A percentile compares a stretch with the other conserved stretches of the same genome.
Conservation (phyloP, 345 rosid species). For the Stellera chamaejasme region DNA sequence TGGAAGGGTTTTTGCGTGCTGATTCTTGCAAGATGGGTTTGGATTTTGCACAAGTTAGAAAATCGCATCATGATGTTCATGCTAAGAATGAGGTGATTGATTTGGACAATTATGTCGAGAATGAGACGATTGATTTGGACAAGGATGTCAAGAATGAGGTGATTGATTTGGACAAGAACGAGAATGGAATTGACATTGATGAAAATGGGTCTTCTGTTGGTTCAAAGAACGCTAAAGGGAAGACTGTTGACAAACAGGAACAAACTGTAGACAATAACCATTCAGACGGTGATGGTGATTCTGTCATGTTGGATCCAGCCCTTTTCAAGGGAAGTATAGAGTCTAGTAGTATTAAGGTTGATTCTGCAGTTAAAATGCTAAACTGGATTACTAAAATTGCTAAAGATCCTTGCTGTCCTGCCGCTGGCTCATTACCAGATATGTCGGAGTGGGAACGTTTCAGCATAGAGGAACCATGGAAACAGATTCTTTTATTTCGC, state of each 20-base stretch:
- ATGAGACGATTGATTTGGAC: constrained; percentile 10
- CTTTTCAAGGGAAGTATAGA: constrained; percentile 8
- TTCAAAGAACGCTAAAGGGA: constrained; percentile 13
- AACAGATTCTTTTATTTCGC: constrained; percentile 56
- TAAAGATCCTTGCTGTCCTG: constrained; percentile 47
- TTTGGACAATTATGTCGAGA: constrained; percentile 8
- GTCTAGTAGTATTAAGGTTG: constrained; percentile 44
- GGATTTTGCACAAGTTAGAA: constrained; percentile 17
- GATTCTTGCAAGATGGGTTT: constrained; percentile 14
- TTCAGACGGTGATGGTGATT: constrained; percentile 13
- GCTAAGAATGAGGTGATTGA: constrained; percentile 14
- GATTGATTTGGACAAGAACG: constrained; percentile 9
- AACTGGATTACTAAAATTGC: constrained; percentile 58
- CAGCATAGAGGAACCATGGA: constrained; percentile 63
- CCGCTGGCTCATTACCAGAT: constrained; percentile 49
- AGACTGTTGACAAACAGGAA: constrained; percentile 14
- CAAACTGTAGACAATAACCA: constrained; percentile 5
- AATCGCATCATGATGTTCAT: constrained; percentile 14
- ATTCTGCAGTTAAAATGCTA: constrained; percentile 34
- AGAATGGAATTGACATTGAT: constrained; percentile 12
- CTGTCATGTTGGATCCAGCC: constrained; percentile 11
- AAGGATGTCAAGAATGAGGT: constrained; percentile 14
- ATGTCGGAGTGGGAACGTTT: constrained; percentile 55
- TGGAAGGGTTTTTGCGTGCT: constrained; percentile 25
- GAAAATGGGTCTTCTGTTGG: constrained; percentile 6